Evolutionary conservation across 768 basidiomycete species (phyloP).

Genomic region (Agrocybe pediades): DNA sequence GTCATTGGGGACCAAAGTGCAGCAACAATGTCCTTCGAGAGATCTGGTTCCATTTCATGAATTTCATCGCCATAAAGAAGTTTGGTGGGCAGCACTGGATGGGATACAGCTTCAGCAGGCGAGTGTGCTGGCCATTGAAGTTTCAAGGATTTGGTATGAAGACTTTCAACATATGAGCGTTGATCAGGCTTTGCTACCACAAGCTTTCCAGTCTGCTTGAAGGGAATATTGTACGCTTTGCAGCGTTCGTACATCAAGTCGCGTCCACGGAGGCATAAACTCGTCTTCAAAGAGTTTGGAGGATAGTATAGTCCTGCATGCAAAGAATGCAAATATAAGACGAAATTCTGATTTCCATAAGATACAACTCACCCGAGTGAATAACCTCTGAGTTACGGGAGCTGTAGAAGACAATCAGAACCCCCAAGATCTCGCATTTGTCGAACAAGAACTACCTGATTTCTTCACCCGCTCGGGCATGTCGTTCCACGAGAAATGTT

Average conservation of each 20-base stretch:
- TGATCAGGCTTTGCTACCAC: slow-evolving; percentile 79
- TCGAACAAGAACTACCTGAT: slow-evolving; percentile 65
- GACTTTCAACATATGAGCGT: slow-evolving; percentile 63
- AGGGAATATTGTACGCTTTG: slow-evolving; percentile 57
- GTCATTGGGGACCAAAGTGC: slow-evolving; percentile 86
- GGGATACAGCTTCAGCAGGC: slow-evolving; percentile 18
- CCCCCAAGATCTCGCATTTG: too few species aligned
- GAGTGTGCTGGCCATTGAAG: slow-evolving; percentile 55
- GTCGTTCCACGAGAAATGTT: slow-evolving; percentile 82
- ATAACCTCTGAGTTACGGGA: slow-evolving; percentile 96
- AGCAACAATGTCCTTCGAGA: slow-evolving; percentile 67
- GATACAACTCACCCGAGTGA: slow-evolving; percentile 65
- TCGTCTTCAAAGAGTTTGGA: slow-evolving; percentile 78
- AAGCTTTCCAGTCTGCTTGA: slow-evolving; percentile 83
- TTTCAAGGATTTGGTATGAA: slow-evolving; percentile 62
- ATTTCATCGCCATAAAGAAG: slow-evolving; percentile 72
- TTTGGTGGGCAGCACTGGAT: slow-evolving; percentile 56
- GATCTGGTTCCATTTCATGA: slow-evolving; percentile 76
- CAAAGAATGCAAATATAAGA: background rate
- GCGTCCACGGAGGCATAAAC: slow-evolving; percentile 84
- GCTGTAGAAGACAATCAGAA: too few species aligned
- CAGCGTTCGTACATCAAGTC: slow-evolving; percentile 83
- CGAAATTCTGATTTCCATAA: background rate
- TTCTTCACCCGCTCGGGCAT: slow-evolving; percentile 76
- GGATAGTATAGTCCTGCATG: slow-evolving; percentile 86